phyloP scores from a whole-genome alignment of 2,329 filamentous ascomycete genomes.

The Trichophyton benhamiae region DNA sequence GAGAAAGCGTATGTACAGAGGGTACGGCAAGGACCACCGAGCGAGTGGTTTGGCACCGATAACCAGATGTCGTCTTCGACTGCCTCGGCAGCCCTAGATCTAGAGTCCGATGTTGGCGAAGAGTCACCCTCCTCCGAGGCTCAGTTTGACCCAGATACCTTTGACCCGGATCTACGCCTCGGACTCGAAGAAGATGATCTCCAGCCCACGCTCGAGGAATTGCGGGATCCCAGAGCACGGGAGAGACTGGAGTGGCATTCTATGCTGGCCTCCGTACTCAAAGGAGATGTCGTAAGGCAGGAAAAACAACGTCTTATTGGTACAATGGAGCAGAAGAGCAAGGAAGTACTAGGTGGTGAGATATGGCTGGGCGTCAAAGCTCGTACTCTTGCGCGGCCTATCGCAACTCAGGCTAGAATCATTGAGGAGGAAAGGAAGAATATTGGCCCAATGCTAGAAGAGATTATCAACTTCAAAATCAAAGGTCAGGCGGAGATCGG shows the following conservation, averaged over 20 bases:
- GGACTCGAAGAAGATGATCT: conserved; percentile 85
- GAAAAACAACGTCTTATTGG: conserved; percentile 94
- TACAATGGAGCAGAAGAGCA: conserved; percentile 59
- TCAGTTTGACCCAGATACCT: conserved; percentile 68
- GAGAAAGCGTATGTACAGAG: conserved; percentile 92
- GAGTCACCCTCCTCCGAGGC: conserved; percentile 78
- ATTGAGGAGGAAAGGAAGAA: conserved; percentile 70
- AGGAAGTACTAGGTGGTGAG: conserved; percentile 54
- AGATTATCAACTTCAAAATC: conserved; percentile 85
- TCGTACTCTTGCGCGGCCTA: conserved; percentile 67
- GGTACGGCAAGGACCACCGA: conserved; percentile 65
- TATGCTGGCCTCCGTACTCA: conserved; percentile 91
- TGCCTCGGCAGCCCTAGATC: conserved; percentile 41
- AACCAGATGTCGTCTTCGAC: conserved; percentile 47
- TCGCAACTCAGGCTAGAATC: conserved; percentile 74
- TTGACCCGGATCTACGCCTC: conserved; percentile 83
- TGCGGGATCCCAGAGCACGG: conserved; percentile 74
- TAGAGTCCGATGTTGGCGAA: conserved; percentile 76
- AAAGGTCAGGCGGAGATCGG: conserved; percentile 86
- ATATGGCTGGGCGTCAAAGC: conserved; percentile 84
- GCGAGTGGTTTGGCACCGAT: conserved; percentile 55
- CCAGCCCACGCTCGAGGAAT: conserved; percentile 77
- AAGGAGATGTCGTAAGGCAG: conserved; percentile 91
- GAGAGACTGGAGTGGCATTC: conserved; percentile 95
- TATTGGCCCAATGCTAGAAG: conserved; percentile 65